Evolutionary conservation across 1,284 basidiomycete genomes (phyloP), one percentile per base, ranked within the genome.

Genomic region (Sparassis latifolia): DNA sequence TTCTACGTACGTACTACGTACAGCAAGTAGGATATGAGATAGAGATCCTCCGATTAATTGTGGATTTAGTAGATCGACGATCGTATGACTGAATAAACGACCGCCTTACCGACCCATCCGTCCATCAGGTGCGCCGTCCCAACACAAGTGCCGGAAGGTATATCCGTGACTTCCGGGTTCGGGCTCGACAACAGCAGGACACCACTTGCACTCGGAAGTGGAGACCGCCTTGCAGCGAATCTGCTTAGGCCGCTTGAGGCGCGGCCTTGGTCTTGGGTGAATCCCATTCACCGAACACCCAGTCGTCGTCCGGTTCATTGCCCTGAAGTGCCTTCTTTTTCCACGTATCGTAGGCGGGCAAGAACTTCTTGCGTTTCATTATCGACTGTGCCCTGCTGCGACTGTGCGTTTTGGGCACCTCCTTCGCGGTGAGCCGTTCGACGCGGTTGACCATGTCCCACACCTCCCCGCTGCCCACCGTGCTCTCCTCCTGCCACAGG

Each of bases 401-500:
- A 33, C 38, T 44, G 27, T 28, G 27, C 41, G 37, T 31, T 39
- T 44, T 27, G 12, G 39, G 44, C 42, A 39, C 49, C 10, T 47
- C 46, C 39, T 5, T 42, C 4, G 62, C 58, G 5, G 57, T 56
- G 3, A 77, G 62, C 43, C 54, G 60, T 57, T 77, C 76, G 30
- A 77, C 69, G 33, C 60, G 62, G 30, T 56, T 54, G 40, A 78
- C 47, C 30, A 75, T 62, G 10, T 55, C 54, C 66, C 70, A 68
- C 42, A 73, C 74, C 57, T 79, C 74, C 9, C 68, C 70, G 12
- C 65, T 68, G 4, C 68, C 71, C 27, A 74, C 49, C 41, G 70
- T 67, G 47, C 66, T 66, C 50, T 76, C 76, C 51, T 80, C 78
- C 20, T 72, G 66, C 72, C 75, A 78, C 27, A 76, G 49, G 53